Evolutionary conservation across 192 early-diverging fungal genomes (phyloP), one percentile per base, ranked within the genome.

Genomic region (Linnemannia exigua): DNA sequence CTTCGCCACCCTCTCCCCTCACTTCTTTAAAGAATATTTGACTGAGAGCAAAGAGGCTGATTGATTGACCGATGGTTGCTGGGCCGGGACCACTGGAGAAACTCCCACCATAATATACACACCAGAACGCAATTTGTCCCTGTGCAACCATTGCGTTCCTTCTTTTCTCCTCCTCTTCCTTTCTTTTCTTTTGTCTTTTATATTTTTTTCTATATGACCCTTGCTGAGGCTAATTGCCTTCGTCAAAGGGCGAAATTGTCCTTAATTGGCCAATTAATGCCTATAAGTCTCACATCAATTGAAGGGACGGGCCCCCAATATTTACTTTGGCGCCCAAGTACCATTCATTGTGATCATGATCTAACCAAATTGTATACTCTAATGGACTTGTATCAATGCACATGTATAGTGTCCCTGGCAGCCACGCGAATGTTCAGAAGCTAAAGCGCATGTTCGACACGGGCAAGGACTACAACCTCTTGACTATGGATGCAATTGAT

Each of bases 401-500:
- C 28, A 51, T 44, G 41, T 44, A 63, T 72, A 86, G 78, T 58
- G 68, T 86, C 1, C 84, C 84, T 48, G 84, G 84, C 5, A 86
- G 79, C 66, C 84, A 86, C 47, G 75, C 79, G 12, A 80, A 67
- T 67, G 84, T 86, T 11, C 84, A 86, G 54, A 79, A 72, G 35
- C 78, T 86, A 46, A 86, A 86, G 46, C 61, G 79, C 38, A 77
- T 86, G 69, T 86, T 86, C 73, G 84, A 86, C 50, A 76, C 84
- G 19, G 84, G 84, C 25, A 70, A 41, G 75, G 84, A 86, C 51
- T 86, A 80, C 47, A 52, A 86, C 70, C 70, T 86, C 51, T 44
- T 86, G n/a, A 50, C 54, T 25, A 80, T 80, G 78, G 84, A 77
- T 58, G 84, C 36, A 0, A 86, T 86, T 46, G 92, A 94, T 67